phyloP scores from a whole-genome alignment of 345 rosid species.

The Hypericum perforatum region DNA sequence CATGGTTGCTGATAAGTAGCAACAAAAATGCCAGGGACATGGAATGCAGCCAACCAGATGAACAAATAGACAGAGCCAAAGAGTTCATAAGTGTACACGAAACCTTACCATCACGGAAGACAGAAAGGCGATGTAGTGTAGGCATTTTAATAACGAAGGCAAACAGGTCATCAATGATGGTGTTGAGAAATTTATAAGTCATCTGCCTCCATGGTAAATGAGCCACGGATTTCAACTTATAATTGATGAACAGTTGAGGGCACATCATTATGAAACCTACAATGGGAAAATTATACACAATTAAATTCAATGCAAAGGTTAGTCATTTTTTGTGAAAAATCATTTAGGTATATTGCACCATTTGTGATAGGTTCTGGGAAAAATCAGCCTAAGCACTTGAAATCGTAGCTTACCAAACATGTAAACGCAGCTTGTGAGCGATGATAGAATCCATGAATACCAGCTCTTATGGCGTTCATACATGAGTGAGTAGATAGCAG shows the following conservation, averaged over 20 bases:
- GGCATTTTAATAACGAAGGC: constrained; percentile 99
- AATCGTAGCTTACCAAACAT: constrained; percentile 74
- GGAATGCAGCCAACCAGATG: too few relatives aligned
- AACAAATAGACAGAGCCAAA: too few relatives aligned
- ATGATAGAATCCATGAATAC: constrained; percentile 97
- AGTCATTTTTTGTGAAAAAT: too few relatives aligned
- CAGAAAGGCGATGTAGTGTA: constrained; percentile 77
- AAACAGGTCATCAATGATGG: constrained; percentile 96
- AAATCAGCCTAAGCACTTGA: neutral
- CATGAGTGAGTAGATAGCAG: constrained; percentile 75
- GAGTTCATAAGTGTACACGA: neutral
- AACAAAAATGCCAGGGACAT: too few relatives aligned
- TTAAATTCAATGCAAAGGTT: neutral
- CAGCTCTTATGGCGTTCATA: constrained; percentile 96
- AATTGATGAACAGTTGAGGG: constrained; percentile 95
- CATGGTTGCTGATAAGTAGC: too few relatives aligned
- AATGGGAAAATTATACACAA: constrained; percentile 1
- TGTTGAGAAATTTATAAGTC: constrained; percentile 99
- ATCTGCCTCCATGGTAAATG: constrained; percentile 99
- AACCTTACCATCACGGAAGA: constrained; percentile 84
- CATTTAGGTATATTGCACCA: too few relatives aligned
- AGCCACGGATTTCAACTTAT: constrained; percentile 91
- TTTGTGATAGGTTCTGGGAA: too few relatives aligned
- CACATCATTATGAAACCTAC: constrained; percentile 98
- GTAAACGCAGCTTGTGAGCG: constrained; percentile 95